Percentiles rank a stretch among this genome's conserved stretches.
Conservation (phyloP, 2,329 filamentous ascomycete genomes). For the Alternaria angustiovoidea region DNA sequence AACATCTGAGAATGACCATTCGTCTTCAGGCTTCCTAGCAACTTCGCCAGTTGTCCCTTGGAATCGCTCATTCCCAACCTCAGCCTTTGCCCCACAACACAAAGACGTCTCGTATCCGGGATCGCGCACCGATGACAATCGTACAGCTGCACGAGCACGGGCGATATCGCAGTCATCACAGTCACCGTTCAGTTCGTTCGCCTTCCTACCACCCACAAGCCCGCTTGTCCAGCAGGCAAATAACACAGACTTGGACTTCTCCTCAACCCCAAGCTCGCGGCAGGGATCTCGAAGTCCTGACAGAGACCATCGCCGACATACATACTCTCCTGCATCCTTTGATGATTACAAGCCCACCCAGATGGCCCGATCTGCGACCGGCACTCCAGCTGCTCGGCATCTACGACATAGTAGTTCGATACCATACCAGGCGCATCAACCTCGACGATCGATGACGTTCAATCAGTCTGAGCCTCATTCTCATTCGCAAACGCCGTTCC, state of each 20-base stretch:
- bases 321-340: constrained; percentile 70
- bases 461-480: constrained; percentile 50
- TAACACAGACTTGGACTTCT: constrained; percentile 77
- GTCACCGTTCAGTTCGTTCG: constrained; percentile 79
- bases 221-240: constrained; percentile 89
- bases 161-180: constrained; percentile 66
- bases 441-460: constrained; percentile 76
- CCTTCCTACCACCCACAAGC: constrained; percentile 88
- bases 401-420: constrained; percentile 67
- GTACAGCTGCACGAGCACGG: constrained; percentile 51
- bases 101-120: constrained; percentile 27
- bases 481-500: constrained; percentile 55
- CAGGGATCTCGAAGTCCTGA: constrained; percentile 55
- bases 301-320: constrained; percentile 70
- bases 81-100: constrained; percentile 37
- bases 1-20: constrained; percentile 18
- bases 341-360: constrained; percentile 58
- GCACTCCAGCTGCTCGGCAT: constrained; percentile 44
- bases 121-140: constrained; percentile 27
- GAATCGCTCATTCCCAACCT: constrained; percentile 58
- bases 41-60: constrained; percentile 67
- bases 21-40: constrained; percentile 37
- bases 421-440: constrained; percentile 80
- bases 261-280: constrained; percentile 53
- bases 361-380: constrained; percentile 40